Evolutionary conservation across 192 early-diverging fungal genomes (phyloP), one percentile per base, ranked within the genome.

Genomic region (Coemansia sp.): DNA sequence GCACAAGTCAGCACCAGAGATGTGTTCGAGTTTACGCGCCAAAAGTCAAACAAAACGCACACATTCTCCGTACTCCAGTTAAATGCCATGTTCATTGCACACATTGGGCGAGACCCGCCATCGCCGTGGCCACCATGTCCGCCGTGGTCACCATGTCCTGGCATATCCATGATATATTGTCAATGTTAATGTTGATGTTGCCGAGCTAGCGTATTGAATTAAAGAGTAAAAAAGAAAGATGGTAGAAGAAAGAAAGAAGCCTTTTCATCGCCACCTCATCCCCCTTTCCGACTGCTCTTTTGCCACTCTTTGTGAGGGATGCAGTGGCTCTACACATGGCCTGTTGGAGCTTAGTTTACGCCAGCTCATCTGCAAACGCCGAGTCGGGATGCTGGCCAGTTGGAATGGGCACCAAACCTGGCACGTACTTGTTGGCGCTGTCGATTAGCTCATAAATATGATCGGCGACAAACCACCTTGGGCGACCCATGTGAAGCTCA

Each of bases 51-150:
- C 19, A 93, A 75, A n/a, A 93, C 84, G 46, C 92, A 93, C 3
- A 90, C 86, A 74, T 92, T 89, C 64, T 90, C 80, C 3, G 86
- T 88, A 63, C 85, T 77, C 90, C 90, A 93, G 72, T 91, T 93
- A 68, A 93, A 87, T 1, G 90, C 65, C 92, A 93, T 93, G 70
- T 87, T 86, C 86, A 87, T 87, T 39, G 76, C 79, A 17, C 86
- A 87, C 85, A 85, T 85, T 45, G 74, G 76, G 17, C 45, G 72
- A 27, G 73, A 64, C 27, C 64, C 62, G 36, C 67, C 74, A 50
- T 65, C 62, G 36, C 67, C 76, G 57, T 65, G 57, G 34, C 62
- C 75, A 23, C 75, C 85, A 4, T 80, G 84, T 37, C 77, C 85
- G 5, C 79, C 79, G 60, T 85, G 77, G 62, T 66, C 85, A 25